Conservation (phyloP, 495 filamentous ascomycete genomes). For the Saxispiralis lemnorum region DNA sequence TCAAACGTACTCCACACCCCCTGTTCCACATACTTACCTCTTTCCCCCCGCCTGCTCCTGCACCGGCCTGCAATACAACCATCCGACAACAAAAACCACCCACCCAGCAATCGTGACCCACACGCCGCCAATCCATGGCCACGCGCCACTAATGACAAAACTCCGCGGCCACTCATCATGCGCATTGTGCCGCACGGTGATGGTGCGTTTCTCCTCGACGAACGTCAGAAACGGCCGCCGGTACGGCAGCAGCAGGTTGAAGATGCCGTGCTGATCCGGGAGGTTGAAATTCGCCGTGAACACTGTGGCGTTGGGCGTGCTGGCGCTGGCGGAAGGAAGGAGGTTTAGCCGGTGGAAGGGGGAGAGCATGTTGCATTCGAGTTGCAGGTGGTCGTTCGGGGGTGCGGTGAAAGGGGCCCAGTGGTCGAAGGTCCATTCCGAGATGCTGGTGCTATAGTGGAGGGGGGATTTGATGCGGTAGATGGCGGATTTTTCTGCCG, state of each 20-base stretch:
- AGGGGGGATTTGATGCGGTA: slow-evolving; percentile 96
- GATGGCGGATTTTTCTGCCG: slow-evolving; percentile 59
- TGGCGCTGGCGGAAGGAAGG: slow-evolving; percentile 24
- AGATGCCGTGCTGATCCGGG: slow-evolving; percentile 95
- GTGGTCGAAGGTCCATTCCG: slow-evolving; percentile 46
- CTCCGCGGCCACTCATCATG: slow-evolving; percentile 91
- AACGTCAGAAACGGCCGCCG: slow-evolving; percentile 80
- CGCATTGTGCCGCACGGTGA: slow-evolving; percentile 86
- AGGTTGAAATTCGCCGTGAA: slow-evolving; percentile 61
- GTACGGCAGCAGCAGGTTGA: slow-evolving; percentile 91
- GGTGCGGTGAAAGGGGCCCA: slow-evolving; percentile 59
- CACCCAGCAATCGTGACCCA: slow-evolving; percentile 69
- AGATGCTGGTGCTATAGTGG: slow-evolving; percentile 74
- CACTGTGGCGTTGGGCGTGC: slow-evolving; percentile 48
- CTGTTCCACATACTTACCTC: neutral
- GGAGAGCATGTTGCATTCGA: slow-evolving; percentile 96
- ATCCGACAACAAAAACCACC: slow-evolving; percentile 66
- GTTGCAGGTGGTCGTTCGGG: slow-evolving; percentile 54
- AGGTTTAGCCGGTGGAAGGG: slow-evolving; percentile 89
- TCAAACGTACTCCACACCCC: neutral
- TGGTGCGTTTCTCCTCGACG: slow-evolving; percentile 85
- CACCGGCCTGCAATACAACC: slow-evolving; percentile 51
- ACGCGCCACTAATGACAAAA: slow-evolving; percentile 76
- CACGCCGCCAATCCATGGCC: slow-evolving; percentile 89
- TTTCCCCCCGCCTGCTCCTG: slow-evolving; percentile 36